Conservation (phyloP, 805 yeast species). For the Cyberlindnera veronae region DNA sequence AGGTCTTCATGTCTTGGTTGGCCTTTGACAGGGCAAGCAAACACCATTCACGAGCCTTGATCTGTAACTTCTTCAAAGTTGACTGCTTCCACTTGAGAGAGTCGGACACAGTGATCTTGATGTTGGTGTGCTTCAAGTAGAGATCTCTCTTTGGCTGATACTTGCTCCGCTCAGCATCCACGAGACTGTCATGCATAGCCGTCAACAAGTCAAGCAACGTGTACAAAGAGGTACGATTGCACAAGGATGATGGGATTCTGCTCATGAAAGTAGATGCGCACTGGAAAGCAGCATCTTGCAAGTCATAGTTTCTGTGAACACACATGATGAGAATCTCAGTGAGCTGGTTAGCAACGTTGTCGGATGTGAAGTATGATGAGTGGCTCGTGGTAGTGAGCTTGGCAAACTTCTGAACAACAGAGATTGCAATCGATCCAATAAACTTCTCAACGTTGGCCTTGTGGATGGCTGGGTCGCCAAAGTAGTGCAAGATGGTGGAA, state of each 20-base stretch:
- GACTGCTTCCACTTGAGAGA: constrained; percentile 69
- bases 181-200: constrained; percentile 70
- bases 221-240: constrained; percentile 69
- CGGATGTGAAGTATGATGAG: constrained; percentile 52
- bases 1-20: constrained; percentile 70
- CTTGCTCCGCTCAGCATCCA: constrained; percentile 79
- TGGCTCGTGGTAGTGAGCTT: constrained; percentile 45
- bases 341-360: constrained; percentile 62
- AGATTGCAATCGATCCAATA: constrained; percentile 61
- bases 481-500: constrained; percentile 70
- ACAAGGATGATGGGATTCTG: constrained; percentile 71
- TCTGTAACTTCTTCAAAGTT: constrained; percentile 58
- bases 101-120: constrained; percentile 57
- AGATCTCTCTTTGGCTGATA: constrained; percentile 82
- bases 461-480: constrained; percentile 79
- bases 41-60: constrained; percentile 66
- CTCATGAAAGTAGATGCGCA: constrained; percentile 68
- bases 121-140: constrained; percentile 40
- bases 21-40: constrained; percentile 51
- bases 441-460: constrained; percentile 66
- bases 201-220: constrained; percentile 79
- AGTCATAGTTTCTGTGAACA: constrained; percentile 70
- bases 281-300: constrained; percentile 77
- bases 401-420: constrained; percentile 56
- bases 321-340: constrained; percentile 63